These are phyloP conservation scores for Triangularia setosa DNA, from an alignment of 2,329 filamentous ascomycete species.

Conservation along the genomic window DNA sequence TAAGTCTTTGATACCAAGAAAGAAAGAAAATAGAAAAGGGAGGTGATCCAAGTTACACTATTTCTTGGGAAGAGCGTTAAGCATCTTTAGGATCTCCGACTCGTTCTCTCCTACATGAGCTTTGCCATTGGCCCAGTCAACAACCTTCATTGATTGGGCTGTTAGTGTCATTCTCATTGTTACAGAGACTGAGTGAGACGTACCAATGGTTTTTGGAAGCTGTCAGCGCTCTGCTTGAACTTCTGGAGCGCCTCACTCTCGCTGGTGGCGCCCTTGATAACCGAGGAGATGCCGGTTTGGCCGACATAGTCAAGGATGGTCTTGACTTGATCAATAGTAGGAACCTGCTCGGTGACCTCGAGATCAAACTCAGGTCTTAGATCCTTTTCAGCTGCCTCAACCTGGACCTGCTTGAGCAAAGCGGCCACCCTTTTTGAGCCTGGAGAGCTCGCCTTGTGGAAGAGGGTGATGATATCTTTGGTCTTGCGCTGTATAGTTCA, in stretches of 20 bases:
- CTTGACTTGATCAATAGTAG: constrained; percentile 52
- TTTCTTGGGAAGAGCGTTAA: constrained; percentile 50
- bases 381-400: constrained; percentile 61
- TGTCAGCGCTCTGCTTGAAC: constrained; percentile 65
- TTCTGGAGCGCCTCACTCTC: constrained; percentile 75
- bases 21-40: background rate
- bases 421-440: constrained; percentile 70
- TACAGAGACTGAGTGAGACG: constrained; percentile 33
- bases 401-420: constrained; percentile 76
- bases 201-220: constrained; percentile 75
- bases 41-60: background rate
- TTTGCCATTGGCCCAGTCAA: constrained; percentile 92
- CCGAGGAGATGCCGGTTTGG: constrained; percentile 49
- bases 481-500: constrained; percentile 59
- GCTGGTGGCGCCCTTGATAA: constrained; percentile 71
- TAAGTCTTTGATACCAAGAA: background rate
- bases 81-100: constrained; percentile 82
- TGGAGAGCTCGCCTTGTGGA: constrained; percentile 76
- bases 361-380: constrained; percentile 78
- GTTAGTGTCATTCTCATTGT: background rate
- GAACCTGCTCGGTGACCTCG: constrained; percentile 43
- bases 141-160: constrained; percentile 43
- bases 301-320: constrained; percentile 52
- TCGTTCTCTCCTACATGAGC: constrained; percentile 74
- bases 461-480: constrained; percentile 90